phyloP scores from a whole-genome alignment of 2,329 filamentous ascomycete species.

The Talaromyces rugulosus region DNA sequence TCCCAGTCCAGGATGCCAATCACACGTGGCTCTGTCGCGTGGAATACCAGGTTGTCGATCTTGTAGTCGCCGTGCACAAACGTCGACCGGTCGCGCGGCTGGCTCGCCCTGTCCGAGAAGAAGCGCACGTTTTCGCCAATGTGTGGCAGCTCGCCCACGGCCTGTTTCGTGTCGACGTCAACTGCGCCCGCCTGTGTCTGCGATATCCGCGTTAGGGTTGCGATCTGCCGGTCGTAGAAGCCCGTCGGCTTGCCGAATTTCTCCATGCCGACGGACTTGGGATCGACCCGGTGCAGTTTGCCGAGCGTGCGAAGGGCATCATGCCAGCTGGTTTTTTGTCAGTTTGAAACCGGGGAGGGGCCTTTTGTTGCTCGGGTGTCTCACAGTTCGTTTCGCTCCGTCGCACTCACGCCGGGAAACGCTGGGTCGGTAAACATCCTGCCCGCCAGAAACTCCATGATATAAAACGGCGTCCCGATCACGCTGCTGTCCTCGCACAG shows the following conservation, averaged over 20 bases:
- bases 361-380: neutral
- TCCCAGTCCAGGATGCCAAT: constrained; percentile 98
- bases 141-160: constrained; percentile 78
- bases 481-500: constrained; percentile 79
- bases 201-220: constrained; percentile 76
- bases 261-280: constrained; percentile 62
- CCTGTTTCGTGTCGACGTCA: constrained; percentile 71
- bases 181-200: constrained; percentile 68
- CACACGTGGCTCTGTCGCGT: constrained; percentile 79
- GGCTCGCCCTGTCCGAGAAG: constrained; percentile 64
- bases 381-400: constrained; percentile 68
- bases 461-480: constrained; percentile 89
- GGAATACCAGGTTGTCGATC: constrained; percentile 85
- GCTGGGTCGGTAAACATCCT: constrained; percentile 87
- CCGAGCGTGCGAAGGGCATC: constrained; percentile 79
- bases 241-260: constrained; percentile 68
- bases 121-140: constrained; percentile 76
- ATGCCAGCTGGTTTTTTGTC: constrained; percentile 60
- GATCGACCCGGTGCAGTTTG: constrained; percentile 73
- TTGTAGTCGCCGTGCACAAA: constrained; percentile 97
- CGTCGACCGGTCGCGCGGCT: constrained; percentile 72
- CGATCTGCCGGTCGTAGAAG: constrained; percentile 83
- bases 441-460: constrained; percentile 94
- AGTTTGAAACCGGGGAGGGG: neutral
- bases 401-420: constrained; percentile 66